Percentiles rank a stretch among this genome's conserved stretches.
These are phyloP conservation scores for Suhomyces wounanorum DNA, from an alignment of 1,139 yeast species.

Conservation along the genomic window DNA sequence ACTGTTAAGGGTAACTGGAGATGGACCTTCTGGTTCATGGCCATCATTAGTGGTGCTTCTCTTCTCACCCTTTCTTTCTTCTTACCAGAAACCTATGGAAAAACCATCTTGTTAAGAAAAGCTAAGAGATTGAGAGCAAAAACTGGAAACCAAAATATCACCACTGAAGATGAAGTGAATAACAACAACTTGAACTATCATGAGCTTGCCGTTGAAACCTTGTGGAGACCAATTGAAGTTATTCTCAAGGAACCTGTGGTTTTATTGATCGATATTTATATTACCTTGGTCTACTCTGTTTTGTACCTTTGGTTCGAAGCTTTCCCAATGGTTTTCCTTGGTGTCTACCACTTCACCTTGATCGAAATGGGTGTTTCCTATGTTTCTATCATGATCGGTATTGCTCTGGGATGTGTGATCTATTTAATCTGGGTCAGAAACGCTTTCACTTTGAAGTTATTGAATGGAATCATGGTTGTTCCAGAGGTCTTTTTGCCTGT, in stretches of 20 bases:
- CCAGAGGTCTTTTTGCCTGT: conserved; percentile 48
- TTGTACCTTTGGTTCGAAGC: conserved; percentile 64
- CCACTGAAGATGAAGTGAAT: conserved; percentile 33
- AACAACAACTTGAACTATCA: conserved; percentile 19
- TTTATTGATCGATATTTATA: conserved; percentile 49
- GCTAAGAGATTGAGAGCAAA: conserved; percentile 37
- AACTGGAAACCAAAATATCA: conserved; percentile 36
- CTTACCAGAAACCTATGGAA: conserved; percentile 39
- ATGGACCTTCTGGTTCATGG: conserved; percentile 45
- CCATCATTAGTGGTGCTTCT: conserved; percentile 31
- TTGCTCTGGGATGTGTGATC: conserved; percentile 26
- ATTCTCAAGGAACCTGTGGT: conserved; percentile 47
- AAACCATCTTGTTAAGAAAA: conserved; percentile 38
- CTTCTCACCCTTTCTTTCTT: conserved; percentile 28
- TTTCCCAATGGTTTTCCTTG: conserved; percentile 55
- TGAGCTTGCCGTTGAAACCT: conserved; percentile 36
- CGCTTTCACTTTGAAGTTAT: conserved; percentile 28
- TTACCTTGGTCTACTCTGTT: conserved; percentile 55
- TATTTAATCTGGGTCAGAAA: conserved; percentile 27
- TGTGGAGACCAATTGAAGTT: conserved; percentile 53
- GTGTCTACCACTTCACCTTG: conserved; percentile 47
- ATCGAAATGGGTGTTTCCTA: conserved; percentile 53
- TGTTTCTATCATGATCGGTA: conserved; percentile 48
- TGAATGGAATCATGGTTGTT: conserved; percentile 23
- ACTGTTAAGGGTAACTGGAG: conserved; percentile 35